These are phyloP conservation scores for Cadophora luteo-olivacea DNA, from an alignment of 2,329 filamentous ascomycete genomes.

Conservation along the genomic window DNA sequence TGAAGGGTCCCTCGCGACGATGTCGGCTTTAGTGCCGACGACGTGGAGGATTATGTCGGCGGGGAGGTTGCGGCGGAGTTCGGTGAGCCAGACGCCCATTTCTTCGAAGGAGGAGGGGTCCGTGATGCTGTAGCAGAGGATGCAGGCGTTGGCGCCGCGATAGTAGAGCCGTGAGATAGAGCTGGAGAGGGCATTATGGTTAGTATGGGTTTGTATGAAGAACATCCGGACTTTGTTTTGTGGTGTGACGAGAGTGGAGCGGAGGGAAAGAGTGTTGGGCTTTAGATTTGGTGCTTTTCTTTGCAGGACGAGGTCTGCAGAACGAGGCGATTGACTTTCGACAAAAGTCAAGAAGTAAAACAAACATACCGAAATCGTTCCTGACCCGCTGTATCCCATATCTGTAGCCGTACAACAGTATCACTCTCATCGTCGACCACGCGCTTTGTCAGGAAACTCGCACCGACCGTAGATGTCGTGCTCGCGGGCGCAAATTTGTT, in stretches of 20 bases:
- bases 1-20: slow-evolving; percentile 83
- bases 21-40: slow-evolving; percentile 93
- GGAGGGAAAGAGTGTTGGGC: not conserved
- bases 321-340: slow-evolving; percentile 5
- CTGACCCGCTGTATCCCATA: slow-evolving; percentile 96
- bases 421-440: slow-evolving; percentile 84
- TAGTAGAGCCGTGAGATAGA: slow-evolving; percentile 97
- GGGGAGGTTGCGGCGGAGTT: slow-evolving; percentile 78
- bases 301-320: slow-evolving; percentile 3
- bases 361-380: slow-evolving; percentile 76
- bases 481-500: slow-evolving; percentile 45
- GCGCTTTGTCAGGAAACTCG: slow-evolving; percentile 80
- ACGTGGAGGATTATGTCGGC: slow-evolving; percentile 84
- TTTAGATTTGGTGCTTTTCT: not conserved
- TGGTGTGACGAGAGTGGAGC: not conserved
- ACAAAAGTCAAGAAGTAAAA: not conserved
- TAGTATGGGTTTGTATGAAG: slow-evolving; percentile 14
- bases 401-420: slow-evolving; percentile 87
- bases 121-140: slow-evolving; percentile 94
- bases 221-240: not conserved
- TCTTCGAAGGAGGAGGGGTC: slow-evolving; percentile 84
- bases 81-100: slow-evolving; percentile 90
- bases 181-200: slow-evolving; percentile 30
- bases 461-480: slow-evolving; percentile 72
- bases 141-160: slow-evolving; percentile 90